Evolutionary conservation across 495 filamentous ascomycete species (phyloP), one percentile per base, ranked within the genome.

Genomic region (Penicillium goetzii): DNA sequence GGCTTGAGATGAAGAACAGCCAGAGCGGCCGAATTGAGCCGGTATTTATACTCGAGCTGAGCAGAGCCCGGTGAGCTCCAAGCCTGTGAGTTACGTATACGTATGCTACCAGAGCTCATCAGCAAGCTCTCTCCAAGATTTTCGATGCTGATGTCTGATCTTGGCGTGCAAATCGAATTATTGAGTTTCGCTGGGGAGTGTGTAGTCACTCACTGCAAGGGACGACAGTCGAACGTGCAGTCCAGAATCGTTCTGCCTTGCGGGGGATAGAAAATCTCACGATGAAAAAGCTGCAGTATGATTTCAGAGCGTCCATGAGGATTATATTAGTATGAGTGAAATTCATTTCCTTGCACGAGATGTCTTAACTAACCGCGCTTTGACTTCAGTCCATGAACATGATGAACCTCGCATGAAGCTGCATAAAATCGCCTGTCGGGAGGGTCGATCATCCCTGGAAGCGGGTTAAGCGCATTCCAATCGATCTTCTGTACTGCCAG

Each of bases 131-230:
- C 76, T 61, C 79, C 75, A 26, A 59, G 52, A 17, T 61, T 71
- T n/a, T 69, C 67, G 12, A 72, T 69, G 14, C 69, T 70, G 58
- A 63, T 72, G 40, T 84, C 84, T 60, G 85, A 86, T 65, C 74
- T 76, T n/a, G 43, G 19, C 17, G 12, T 19, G 28, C 38, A 54
- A 41, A 82, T 74, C 36, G 70, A 43, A 14, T 58, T 60, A 56
- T 59, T 60, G 60, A 61, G 47, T 60, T 56, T 65, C 21, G 58
- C 56, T 64, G 64, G 25, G 26, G 32, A 53, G 49, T 47, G n/a
- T 25, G 21, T 74, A 53, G 82, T 81, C 34, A 14, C 34, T 4
- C 40, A 79, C 86, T 59, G 85, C 74, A 57, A 88, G 78, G 32
- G 85, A 86, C 49, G 41, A 21, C 5, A 11, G 38, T 52, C 54